Percentiles rank a stretch among this genome's conserved stretches.
phyloP scores from a whole-genome alignment of 2,329 filamentous ascomycete species.

The Juglanconis oblonga region DNA sequence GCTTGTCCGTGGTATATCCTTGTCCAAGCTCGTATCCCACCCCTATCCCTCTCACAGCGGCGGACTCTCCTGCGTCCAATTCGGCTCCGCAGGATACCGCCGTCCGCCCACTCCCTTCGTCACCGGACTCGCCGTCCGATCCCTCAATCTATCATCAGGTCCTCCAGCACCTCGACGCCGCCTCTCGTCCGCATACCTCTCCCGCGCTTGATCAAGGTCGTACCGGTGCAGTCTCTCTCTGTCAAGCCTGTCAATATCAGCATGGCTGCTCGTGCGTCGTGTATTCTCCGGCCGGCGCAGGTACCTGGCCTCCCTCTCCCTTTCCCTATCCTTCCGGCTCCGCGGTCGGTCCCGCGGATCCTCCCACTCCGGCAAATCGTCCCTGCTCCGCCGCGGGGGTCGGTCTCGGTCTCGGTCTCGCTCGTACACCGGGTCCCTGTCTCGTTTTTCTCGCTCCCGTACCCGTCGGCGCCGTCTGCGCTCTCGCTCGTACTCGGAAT shows the following conservation, averaged over 20 bases:
- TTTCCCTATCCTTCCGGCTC: constrained; percentile 33
- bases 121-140: constrained; percentile 29
- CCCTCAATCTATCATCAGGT: constrained; percentile 23
- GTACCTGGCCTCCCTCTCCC: constrained; percentile 27
- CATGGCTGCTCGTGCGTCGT: constrained; percentile 48
- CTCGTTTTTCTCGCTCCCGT: constrained; percentile 35
- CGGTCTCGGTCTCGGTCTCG: constrained; percentile 22
- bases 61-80: constrained; percentile 12
- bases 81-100: constrained; percentile 35
- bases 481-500: constrained; percentile 20
- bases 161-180: constrained; percentile 27
- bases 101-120: constrained; percentile 35
- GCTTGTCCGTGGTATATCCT: background rate
- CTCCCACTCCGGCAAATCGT: constrained; percentile 29
- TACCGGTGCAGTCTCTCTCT: constrained; percentile 27
- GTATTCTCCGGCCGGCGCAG: constrained; percentile 38
- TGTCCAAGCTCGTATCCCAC: background rate
- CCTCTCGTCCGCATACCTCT: constrained; percentile 24
- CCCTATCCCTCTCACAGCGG: background rate
- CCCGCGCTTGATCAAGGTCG: constrained; percentile 32
- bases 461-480: constrained; percentile 24
- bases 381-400: constrained; percentile 23
- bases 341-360: constrained; percentile 29
- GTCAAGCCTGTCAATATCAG: constrained; percentile 44
- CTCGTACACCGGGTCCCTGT: constrained; percentile 25